Evolutionary conservation across 2,329 filamentous ascomycete species (phyloP).

Genomic region (Claviceps quebecensis): DNA sequence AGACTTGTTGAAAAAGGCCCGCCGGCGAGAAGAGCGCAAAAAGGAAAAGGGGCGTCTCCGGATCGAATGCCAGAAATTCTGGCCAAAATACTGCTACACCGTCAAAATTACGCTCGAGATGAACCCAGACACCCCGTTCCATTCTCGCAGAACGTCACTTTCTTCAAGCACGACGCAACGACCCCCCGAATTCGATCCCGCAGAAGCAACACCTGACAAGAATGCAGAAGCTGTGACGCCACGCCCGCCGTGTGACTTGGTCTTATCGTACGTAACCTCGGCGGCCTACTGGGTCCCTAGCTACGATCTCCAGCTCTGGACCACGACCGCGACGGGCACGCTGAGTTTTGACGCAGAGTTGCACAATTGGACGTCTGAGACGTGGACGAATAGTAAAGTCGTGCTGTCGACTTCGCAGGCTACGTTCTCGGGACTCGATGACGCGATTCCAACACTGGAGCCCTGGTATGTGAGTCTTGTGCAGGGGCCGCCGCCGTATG

Average conservation of each 20-base stretch:
- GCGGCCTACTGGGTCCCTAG: conserved; percentile 45
- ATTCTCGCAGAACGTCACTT: conserved; percentile 35
- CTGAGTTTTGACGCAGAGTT: conserved; percentile 50
- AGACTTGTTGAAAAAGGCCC: conserved; percentile 20
- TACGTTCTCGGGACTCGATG: conserved; percentile 39
- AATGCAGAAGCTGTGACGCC: conserved; percentile 1
- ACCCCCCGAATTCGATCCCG: conserved; percentile 6
- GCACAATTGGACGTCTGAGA: conserved; percentile 48
- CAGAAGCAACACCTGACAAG: conserved; percentile 5
- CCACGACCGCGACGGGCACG: conserved; percentile 34
- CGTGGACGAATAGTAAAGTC: conserved; percentile 46
- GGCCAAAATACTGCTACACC: conserved; percentile 33
- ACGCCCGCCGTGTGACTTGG: conserved; percentile 26
- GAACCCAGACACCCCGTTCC: conserved; percentile 24
- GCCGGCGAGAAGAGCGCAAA: conserved; percentile 20
- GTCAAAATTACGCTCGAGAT: conserved; percentile 36
- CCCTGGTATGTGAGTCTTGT: conserved; percentile 43
- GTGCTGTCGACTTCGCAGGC: conserved; percentile 51
- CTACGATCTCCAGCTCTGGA: conserved; percentile 49
- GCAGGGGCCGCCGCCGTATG: conserved; percentile 7
- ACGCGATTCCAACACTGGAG: conserved; percentile 37
- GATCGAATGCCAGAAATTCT: conserved; percentile 30
- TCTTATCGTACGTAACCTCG: conserved; percentile 45
- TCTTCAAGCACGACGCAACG: conserved; percentile 34
- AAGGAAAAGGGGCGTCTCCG: conserved; percentile 31